Base-by-base conservation (phyloP, 2,329 filamentous ascomycete species). In the Colletotrichum phormii region DNA sequence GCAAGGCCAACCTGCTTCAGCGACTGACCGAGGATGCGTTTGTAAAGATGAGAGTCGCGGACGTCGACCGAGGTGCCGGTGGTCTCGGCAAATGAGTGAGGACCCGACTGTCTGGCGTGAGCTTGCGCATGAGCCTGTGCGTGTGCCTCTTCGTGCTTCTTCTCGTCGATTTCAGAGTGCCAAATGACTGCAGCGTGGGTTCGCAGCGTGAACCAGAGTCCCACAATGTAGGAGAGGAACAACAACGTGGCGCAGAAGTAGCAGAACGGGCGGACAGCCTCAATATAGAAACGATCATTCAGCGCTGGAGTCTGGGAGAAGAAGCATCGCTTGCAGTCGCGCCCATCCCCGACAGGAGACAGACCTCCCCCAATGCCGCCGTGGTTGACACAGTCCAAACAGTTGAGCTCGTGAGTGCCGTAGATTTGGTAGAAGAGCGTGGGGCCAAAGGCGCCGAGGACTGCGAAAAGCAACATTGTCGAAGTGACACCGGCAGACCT, bases 391-490 rank as follows among this genome's bases (percentile, higher is more conserved):
- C 89, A 91, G 68, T 89, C 89, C 70, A 90, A 90, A 79, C 97
- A 99, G 79, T 95, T 97, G 64, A 99, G 89, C 84, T 99, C 95
- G 80, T 99, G 97, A 61, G 95, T 98, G 77, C 97, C 97, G 82
- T 98, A 98, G 75, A 99, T 98, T 80, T 99, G 96, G 83, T 98
- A 99, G 84, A 99, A 99, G 15, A 99, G 85, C 0, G 97, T 99
- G 3, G 97, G 97, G 0, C 96, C 93, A 82, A 99, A 99, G 9
- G 96, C 95, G 74, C 94, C 96, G 77, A 99, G 97, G 51, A 97
- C 94, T 29, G 97, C 96, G 80, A 99, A 99, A 11, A 99, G 88
- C 69, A 99, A 85, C 97, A 99, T 99, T 0, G 97, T 99, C 2
- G 95, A 98, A 0, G 96, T 98, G 42, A 98, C 97, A 80, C 97